Evolutionary conservation across 805 yeast species (phyloP).

Genomic region (Metschnikowia baotianmanensis): DNA sequence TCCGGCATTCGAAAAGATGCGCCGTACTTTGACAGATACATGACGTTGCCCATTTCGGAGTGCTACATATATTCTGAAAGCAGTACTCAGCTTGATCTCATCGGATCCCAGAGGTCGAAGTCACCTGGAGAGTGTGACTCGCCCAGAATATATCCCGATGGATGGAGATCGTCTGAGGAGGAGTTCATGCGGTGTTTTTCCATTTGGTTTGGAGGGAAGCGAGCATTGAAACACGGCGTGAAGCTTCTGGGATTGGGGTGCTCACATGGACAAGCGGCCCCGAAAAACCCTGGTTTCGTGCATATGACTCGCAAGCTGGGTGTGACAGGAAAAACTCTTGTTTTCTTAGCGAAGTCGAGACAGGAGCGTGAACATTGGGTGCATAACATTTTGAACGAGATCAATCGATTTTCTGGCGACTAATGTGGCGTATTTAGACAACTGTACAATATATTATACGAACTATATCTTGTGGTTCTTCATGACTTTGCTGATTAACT

Average conservation of each 20-base stretch:
- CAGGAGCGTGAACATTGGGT: constrained; percentile 89
- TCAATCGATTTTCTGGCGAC: constrained; percentile 32
- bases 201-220: constrained; percentile 73
- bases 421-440: not conserved
- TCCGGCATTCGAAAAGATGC: constrained; percentile 47
- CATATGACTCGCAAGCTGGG: constrained; percentile 56
- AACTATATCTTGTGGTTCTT: constrained; percentile 3
- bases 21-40: constrained; percentile 49
- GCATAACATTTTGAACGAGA: constrained; percentile 39
- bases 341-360: constrained; percentile 77
- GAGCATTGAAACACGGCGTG: constrained; percentile 11
- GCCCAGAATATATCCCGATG: constrained; percentile 77
- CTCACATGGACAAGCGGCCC: constrained; percentile 8
- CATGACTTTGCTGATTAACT: constrained; percentile 18
- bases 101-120: constrained; percentile 41
- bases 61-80: constrained; percentile 79
- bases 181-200: constrained; percentile 77
- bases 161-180: constrained; percentile 80
- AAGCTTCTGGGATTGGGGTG: not conserved
- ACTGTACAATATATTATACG: not conserved
- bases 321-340: constrained; percentile 62
- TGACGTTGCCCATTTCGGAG: constrained; percentile 59
- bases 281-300: constrained; percentile 43
- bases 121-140: constrained; percentile 55
- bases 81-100: constrained; percentile 54